phyloP scores from a whole-genome alignment of 371 early-diverging fungal genomes.

The Vairimorpha necatrix region DNA sequence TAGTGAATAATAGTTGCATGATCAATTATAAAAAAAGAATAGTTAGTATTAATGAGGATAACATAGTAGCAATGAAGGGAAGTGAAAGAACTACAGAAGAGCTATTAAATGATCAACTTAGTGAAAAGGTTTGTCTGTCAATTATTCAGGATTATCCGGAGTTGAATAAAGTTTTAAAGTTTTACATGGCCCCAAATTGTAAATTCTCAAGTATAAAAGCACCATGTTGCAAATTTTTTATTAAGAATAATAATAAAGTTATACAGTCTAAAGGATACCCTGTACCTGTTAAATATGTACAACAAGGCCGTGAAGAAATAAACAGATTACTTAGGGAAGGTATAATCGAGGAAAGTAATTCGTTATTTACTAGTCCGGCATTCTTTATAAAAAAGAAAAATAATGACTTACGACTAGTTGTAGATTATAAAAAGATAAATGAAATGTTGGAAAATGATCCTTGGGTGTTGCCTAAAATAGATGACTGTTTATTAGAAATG shows the following conservation, averaged over 20 bases:
- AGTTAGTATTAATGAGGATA: background rate
- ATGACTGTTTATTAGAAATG: background rate
- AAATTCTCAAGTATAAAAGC: background rate
- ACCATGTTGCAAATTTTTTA: background rate
- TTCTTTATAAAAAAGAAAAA: slow-evolving; percentile 3
- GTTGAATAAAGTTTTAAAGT: background rate
- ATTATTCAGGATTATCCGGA: background rate
- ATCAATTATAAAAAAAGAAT: background rate
- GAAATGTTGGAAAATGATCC: background rate
- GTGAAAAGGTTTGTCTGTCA: background rate
- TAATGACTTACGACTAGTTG: background rate
- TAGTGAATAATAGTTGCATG: background rate
- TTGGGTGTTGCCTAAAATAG: background rate
- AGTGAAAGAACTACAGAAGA: background rate
- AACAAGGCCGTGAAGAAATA: background rate
- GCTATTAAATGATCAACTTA: background rate
- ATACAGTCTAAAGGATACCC: background rate
- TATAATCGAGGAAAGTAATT: background rate
- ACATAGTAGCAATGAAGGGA: background rate
- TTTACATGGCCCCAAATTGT: background rate
- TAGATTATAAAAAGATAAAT: slow-evolving; percentile 11
- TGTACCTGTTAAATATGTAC: background rate
- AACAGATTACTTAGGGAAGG: background rate
- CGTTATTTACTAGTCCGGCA: background rate
- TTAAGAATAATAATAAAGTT: background rate